Base-by-base conservation (phyloP, 805 yeast genomes). In the Barnettozyma wickerhamii region DNA sequence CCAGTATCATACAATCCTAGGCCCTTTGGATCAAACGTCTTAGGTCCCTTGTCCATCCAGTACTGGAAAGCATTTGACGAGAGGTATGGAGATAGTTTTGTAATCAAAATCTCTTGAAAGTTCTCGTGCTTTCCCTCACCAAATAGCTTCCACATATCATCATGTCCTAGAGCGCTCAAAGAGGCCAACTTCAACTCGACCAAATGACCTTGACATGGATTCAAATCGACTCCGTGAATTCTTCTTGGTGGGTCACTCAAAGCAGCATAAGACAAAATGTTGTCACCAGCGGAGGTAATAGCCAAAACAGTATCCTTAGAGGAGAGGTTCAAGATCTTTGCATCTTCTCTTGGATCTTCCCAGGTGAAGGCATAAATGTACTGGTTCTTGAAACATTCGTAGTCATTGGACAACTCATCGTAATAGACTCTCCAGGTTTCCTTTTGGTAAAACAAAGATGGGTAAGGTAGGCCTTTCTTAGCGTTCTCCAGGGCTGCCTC, bases 281-380 rank as follows among this genome's bases (percentile, higher is more conserved):
- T 85, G 63, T 85, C 95, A 49, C 93, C 93, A 5, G 95, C 95
- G 32, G 91, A 84, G 5, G 95, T 85, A 42, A 85, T 85, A 18
- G 91, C 90, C 50, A 85, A 69, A 4, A 85, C 85, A 1, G 87
- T 81, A 55, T 86, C 95, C 23, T 73, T 70, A 12, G 77, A 62
- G 24, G 69, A 66, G 52, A 85, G 67, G 33, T 79, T 72, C 50
- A 85, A 68, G 41, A 85, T 81, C 37, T 71, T 71, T 45, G 77
- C 75, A 64, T 85, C 95, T 63, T 84, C 93, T 42, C 83, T 72
- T 23, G 95, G 95, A 57, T 86, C 95, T 62, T 85, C 95, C 95
- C 95, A 85, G 6, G 95, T 85, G 62, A 85, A 85, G 5, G 95
- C 90, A 57, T 85, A 86, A 45, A 85, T 86, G 60, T 84, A 85